These are phyloP conservation scores for Psophocarpus tetragonolobus DNA, from an alignment of 306 rosid species.

Conservation along the genomic window DNA sequence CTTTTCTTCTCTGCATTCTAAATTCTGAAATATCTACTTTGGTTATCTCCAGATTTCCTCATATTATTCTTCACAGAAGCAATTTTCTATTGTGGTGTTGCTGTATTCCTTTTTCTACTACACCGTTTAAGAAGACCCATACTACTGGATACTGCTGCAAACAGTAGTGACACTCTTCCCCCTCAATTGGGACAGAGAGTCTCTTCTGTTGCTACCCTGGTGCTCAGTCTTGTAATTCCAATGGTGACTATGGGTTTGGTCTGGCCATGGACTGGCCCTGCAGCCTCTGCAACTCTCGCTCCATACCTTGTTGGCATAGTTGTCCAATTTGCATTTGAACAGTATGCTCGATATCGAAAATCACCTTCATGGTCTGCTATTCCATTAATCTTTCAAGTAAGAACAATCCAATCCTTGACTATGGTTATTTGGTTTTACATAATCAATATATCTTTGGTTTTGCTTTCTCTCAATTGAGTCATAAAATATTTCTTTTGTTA, in stretches of 20 bases:
- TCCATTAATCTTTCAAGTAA: conserved; percentile 95
- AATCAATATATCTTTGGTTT: background rate
- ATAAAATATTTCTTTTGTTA: background rate
- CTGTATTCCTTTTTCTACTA: conserved; percentile 67
- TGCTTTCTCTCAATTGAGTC: conserved; percentile 18
- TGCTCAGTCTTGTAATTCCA: conserved; percentile 91
- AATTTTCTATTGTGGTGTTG: conserved; percentile 90
- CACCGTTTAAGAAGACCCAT: conserved; percentile 66
- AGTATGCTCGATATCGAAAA: conserved; percentile 79
- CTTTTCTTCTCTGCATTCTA: conserved; percentile 38
- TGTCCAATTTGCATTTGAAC: conserved; percentile 98
- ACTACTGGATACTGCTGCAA: conserved; percentile 40
- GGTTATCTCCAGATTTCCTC: conserved; percentile 79
- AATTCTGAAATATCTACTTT: conserved; percentile 23
- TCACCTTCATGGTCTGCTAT: conserved; percentile 90
- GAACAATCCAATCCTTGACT: conserved; percentile 23
- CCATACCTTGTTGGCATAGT: conserved; percentile 92
- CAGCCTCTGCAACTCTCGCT: conserved; percentile 99
- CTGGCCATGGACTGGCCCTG: conserved; percentile 99
- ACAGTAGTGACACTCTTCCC: conserved; percentile 36
- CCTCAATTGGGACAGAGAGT: conserved; percentile 73
- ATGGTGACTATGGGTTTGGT: conserved; percentile 99
- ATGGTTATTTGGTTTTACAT: conserved; percentile 21
- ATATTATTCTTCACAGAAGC: conserved; percentile 98
- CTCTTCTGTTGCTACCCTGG: conserved; percentile 77